Conservation (phyloP, 208 protist genomes). For the Trypanosoma conorhini region DNA sequence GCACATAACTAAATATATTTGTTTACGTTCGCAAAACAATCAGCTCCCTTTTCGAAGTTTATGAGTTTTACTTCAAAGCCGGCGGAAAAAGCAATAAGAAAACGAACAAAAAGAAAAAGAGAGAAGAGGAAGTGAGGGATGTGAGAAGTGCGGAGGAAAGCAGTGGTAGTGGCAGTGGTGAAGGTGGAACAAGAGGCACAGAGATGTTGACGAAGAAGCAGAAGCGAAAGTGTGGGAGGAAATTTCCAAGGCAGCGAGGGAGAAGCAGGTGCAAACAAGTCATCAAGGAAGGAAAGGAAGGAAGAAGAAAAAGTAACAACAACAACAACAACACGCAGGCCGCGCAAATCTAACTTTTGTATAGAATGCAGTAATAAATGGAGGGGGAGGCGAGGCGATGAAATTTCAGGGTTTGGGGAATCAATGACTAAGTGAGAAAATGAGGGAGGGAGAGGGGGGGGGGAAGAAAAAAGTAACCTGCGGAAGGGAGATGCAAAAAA, state of each 20-base stretch:
- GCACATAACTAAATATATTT: neutral
- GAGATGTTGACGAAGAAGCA: no score
- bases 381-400: neutral
- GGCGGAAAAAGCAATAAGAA: neutral
- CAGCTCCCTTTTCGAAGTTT: neutral
- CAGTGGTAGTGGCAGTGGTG: neutral
- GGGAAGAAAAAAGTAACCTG: no score
- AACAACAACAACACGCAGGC: neutral
- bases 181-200: neutral
- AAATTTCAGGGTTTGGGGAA: neutral
- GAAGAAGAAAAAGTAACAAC: neutral
- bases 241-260: neutral
- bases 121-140: conserved; percentile 8
- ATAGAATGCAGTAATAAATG: neutral
- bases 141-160: neutral
- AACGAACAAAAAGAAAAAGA: conserved; percentile 15
- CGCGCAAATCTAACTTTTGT: neutral
- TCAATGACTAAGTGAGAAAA: no score
- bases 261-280: neutral
- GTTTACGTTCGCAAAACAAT: no score
- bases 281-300: neutral
- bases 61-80: conserved; percentile 6
- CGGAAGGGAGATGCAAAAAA: no score
- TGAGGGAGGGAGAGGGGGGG: no score
- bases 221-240: no score